A percentile compares a stretch with the other conserved stretches of the same genome.
Evolutionary conservation across 2,329 filamentous ascomycete genomes (phyloP).

Genomic region (Claviceps monticola): DNA sequence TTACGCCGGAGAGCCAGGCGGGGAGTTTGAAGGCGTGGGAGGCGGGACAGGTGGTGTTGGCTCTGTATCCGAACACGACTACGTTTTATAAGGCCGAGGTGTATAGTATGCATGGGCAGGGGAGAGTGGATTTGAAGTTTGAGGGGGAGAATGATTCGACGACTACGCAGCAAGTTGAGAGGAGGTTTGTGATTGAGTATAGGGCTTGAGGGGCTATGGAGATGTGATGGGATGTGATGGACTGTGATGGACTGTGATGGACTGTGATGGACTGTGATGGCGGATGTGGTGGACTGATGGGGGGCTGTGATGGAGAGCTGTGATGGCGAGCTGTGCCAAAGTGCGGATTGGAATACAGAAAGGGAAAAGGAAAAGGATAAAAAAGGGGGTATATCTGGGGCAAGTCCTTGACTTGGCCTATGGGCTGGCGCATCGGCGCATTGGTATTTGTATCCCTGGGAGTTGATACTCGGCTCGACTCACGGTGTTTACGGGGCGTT

Average conservation of each 20-base stretch:
- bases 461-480: background rate
- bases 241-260: too few relatives aligned
- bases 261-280: too few relatives aligned
- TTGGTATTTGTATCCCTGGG: background rate
- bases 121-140: conserved; percentile 55
- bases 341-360: background rate
- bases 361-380: background rate
- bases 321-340: too few relatives aligned
- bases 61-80: conserved; percentile 70
- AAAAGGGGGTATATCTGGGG: background rate
- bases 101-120: conserved; percentile 47
- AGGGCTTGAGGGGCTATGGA: conserved; percentile 18
- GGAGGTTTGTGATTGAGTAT: conserved; percentile 65
- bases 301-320: too few relatives aligned
- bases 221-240: too few relatives aligned
- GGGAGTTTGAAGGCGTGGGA: conserved; percentile 45
- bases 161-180: conserved; percentile 61
- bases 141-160: conserved; percentile 65
- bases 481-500: background rate
- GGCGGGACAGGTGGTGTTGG: conserved; percentile 58
- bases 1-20: conserved; percentile 41
- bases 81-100: conserved; percentile 79
- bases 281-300: too few relatives aligned
- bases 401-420: background rate
- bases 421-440: background rate